These are phyloP conservation scores for Boletus sensibilis DNA, from an alignment of 768 basidiomycete genomes.

Conservation along the genomic window DNA sequence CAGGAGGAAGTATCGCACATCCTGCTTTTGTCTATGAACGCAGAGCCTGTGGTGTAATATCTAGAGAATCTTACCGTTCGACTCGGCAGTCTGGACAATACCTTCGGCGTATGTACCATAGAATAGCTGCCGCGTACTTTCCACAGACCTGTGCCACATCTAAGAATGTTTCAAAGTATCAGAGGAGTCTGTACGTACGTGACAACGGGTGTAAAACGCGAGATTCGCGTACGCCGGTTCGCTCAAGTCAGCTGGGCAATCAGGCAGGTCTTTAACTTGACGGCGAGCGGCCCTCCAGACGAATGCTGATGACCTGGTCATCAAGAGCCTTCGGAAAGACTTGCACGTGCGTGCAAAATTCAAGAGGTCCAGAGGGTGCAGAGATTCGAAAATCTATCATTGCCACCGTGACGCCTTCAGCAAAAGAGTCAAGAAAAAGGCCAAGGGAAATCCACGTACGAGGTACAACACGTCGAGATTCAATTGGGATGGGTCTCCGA, in stretches of 20 bases:
- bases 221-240: not conserved
- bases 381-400: not conserved
- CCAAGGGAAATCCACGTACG: not conserved
- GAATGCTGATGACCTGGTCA: not conserved
- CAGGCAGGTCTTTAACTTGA: not conserved
- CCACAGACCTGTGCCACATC: not conserved
- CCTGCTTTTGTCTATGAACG: not conserved
- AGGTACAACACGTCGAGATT: not conserved
- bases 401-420: not conserved
- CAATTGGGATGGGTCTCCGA: not conserved
- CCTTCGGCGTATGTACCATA: not conserved
- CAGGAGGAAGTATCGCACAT: too few relatives aligned
- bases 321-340: not conserved
- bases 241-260: not conserved
- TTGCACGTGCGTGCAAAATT: not conserved
- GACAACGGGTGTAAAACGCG: not conserved
- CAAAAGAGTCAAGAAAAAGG: not conserved
- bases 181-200: not conserved
- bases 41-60: not conserved
- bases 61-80: not conserved
- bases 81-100: not conserved
- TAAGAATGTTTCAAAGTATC: not conserved
- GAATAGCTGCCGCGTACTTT: not conserved
- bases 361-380: not conserved
- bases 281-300: not conserved